Percentiles rank a stretch among this genome's conserved stretches.
Conservation (phyloP, 306 rosid genomes). For the Chamaecrista fasciculata region DNA sequence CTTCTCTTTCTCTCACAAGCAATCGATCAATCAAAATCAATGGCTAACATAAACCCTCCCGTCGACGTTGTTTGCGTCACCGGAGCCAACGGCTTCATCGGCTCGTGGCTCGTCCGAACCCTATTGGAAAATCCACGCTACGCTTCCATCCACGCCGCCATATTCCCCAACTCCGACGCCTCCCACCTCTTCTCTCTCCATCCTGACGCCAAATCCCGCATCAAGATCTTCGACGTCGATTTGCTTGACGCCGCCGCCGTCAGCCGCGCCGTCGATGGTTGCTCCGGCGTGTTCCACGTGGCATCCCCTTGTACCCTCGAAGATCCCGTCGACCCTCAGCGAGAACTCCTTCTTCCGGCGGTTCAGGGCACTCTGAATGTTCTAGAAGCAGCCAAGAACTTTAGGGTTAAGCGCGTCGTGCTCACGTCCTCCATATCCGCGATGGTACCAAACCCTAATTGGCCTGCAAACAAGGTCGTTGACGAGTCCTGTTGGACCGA, state of each 20-base stretch:
- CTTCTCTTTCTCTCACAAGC: not conserved
- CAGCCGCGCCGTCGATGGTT: conserved; percentile 46
- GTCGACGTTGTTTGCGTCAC: conserved; percentile 63
- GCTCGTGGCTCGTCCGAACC: conserved; percentile 66
- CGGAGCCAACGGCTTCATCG: conserved; percentile 92
- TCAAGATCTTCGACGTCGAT: conserved; percentile 51
- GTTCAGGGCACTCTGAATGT: conserved; percentile 78
- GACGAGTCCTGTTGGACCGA: conserved; percentile 90
- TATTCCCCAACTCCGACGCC: conserved; percentile 62
- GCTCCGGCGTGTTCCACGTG: conserved; percentile 84
- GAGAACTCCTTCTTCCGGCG: conserved; percentile 64
- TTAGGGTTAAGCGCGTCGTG: conserved; percentile 62
- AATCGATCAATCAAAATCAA: not conserved
- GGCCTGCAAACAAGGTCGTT: conserved; percentile 48
- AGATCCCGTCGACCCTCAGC: conserved; percentile 62
- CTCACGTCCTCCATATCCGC: conserved; percentile 90
- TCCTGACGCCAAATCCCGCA: conserved; percentile 23
- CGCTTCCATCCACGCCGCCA: conserved; percentile 59
- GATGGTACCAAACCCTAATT: conserved; percentile 69
- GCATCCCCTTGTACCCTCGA: conserved; percentile 86
- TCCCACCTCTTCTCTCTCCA: conserved; percentile 65
- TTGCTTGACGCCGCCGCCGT: conserved; percentile 56
- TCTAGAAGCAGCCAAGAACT: conserved; percentile 50
- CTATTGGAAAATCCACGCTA: conserved; percentile 55
- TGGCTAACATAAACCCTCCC: not conserved